Base-by-base conservation (phyloP, 257 asterid genomes). In the Fraxinus quadrangulata region DNA sequence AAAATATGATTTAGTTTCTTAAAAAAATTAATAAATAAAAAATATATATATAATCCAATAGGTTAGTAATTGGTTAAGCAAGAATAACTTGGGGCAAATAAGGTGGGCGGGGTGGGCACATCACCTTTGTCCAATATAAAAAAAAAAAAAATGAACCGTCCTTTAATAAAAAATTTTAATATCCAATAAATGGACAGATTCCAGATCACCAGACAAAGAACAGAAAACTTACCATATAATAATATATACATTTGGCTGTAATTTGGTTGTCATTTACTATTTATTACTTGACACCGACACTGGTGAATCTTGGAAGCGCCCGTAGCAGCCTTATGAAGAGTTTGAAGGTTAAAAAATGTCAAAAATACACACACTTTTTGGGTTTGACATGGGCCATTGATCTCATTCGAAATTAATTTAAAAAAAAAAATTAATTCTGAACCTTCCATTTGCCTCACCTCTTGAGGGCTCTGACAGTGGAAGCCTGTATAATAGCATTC, bases 261-360 rank as follows among this genome's bases (percentile, higher is more conserved):
- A 81, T 83, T 81, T 88, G 83, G 91, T 88, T 85, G 90, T 86
- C 86, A 86, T 82, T 87, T 81, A 87, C 83, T 78, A 71, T 70
- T 75, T 80, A 73, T 85, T 83, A 81, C 77, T 83, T 73, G 34
- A 81, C 89, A 85, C 85, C 93, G 85, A 85, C 90, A 87, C 89
- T 61, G 83, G 83, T 79, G 88, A 84, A 80, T 84, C 87, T 76
- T 85, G 79, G 71, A 82, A 86, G 19, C 39, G 21, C 45, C n/a
- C 68, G 31, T 37, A 5, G 31, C 77, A 65, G 49, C 24, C 33
- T 4, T 5, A 14, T 1, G 19, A 17, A 49, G 51, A 12, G 13
- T 12, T 73, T 71, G 70, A 74, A 39, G 72, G 65, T 69, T 75
- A 31, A 70, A 69, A 77, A 81, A 63, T 26, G 63, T 56, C 6